Percentiles rank a stretch among this genome's conserved stretches.
Conservation (phyloP, 352 stramenopile species). For the Stramenopiles sp. region DNA sequence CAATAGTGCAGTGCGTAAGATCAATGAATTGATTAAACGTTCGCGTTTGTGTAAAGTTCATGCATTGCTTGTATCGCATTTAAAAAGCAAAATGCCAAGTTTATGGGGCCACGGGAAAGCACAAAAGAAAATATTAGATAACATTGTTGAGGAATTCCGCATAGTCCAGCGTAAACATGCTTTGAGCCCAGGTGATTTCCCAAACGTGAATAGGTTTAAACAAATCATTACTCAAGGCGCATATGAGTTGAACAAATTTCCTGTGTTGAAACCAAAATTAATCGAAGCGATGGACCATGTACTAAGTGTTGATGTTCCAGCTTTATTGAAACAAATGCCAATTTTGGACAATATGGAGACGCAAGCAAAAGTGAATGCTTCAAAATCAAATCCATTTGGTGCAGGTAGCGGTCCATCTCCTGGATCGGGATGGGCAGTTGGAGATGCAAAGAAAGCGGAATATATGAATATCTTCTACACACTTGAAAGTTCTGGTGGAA, state of each 20-base stretch:
- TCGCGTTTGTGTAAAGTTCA: constrained; percentile 82
- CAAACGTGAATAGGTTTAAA: constrained; percentile 62
- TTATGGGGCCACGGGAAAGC: constrained; percentile 91
- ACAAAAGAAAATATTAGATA: constrained; percentile 75
- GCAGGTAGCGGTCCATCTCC: constrained; percentile 9
- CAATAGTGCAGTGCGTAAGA: constrained; percentile 75
- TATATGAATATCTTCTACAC: constrained; percentile 55
- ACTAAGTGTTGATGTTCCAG: constrained; percentile 85
- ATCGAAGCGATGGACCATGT: constrained; percentile 92
- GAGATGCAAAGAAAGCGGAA: constrained; percentile 36
- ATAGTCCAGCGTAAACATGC: constrained; percentile 91
- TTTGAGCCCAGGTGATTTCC: constrained; percentile 78
- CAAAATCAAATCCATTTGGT: constrained; percentile 13
- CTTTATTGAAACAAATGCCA: constrained; percentile 52
- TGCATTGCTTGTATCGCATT: constrained; percentile 87
- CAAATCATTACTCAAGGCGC: constrained; percentile 42
- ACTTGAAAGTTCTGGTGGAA: constrained; percentile 23
- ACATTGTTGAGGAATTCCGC: constrained; percentile 84
- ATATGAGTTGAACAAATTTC: constrained; percentile 77
- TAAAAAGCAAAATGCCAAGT: constrained; percentile 83
- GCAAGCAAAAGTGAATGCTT: constrained; percentile 4
- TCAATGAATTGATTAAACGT: constrained; percentile 83
- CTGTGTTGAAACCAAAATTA: constrained; percentile 70
- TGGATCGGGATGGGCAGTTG: constrained; percentile 38
- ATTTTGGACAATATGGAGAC: constrained; percentile 29